These are phyloP conservation scores for Alternaria sp. DNA, from an alignment of 2,329 filamentous ascomycete species.

Conservation along the genomic window DNA sequence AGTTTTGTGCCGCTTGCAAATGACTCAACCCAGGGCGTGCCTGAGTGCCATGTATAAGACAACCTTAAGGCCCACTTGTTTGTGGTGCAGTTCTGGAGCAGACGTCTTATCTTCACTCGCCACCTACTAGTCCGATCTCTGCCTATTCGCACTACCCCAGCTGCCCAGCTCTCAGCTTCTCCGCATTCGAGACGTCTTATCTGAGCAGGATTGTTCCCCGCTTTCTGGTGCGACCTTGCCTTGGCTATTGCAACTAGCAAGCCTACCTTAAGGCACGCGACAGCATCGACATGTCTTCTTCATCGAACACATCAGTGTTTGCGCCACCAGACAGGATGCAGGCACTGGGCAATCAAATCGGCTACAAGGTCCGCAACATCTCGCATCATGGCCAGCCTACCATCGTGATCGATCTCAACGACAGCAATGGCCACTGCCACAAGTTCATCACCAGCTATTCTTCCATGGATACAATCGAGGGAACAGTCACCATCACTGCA, in stretches of 20 bases:
- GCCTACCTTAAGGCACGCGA: constrained; percentile 14
- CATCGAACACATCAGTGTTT: constrained; percentile 22
- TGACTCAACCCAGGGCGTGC: constrained; percentile 28
- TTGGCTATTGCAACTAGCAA: constrained; percentile 10
- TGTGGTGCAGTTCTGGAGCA: background rate
- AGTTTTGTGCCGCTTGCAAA: constrained; percentile 4
- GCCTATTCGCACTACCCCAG: constrained; percentile 4
- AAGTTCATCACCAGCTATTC: constrained; percentile 58
- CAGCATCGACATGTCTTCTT: constrained; percentile 27
- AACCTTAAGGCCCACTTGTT: constrained; percentile 6
- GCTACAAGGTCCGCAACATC: constrained; percentile 43
- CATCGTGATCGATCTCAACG: constrained; percentile 52
- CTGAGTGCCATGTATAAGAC: constrained; percentile 25
- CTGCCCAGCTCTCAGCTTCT: constrained; percentile 18
- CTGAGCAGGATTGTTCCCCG: constrained; percentile 8
- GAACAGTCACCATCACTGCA: constrained; percentile 58
- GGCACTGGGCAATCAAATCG: constrained; percentile 40
- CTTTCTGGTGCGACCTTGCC: constrained; percentile 11
- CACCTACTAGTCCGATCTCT: constrained; percentile 3
- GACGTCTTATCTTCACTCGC: constrained; percentile 8
- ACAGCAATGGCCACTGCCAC: constrained; percentile 36
- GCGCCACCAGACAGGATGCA: constrained; percentile 37
- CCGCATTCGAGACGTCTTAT: constrained; percentile 28
- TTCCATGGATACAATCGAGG: constrained; percentile 64
- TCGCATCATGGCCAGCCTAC: constrained; percentile 46